Conservation (phyloP, 352 stramenopile genomes). For the Chrysophaeum taylorii region DNA sequence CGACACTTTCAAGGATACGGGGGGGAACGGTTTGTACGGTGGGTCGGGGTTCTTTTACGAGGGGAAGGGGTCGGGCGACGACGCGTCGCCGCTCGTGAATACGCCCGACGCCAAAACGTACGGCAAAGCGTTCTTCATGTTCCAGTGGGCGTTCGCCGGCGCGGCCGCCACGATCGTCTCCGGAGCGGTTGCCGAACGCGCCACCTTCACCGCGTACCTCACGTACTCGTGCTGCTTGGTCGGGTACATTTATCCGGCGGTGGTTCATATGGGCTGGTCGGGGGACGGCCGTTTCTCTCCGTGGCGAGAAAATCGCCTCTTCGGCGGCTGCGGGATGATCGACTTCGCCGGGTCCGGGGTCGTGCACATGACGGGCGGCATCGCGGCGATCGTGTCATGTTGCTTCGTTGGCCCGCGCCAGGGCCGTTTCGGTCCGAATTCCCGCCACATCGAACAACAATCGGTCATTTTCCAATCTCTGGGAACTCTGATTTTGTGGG, state of each 20-base stretch:
- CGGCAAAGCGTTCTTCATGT: constrained; percentile 27
- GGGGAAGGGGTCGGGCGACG: constrained; percentile 7
- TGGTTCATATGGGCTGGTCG: constrained; percentile 32
- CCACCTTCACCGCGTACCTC: constrained; percentile 33
- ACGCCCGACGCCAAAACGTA: neutral
- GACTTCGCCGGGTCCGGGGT: constrained; percentile 59
- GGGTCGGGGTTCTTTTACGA: constrained; percentile 22
- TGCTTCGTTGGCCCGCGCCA: constrained; percentile 48
- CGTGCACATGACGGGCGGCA: constrained; percentile 56
- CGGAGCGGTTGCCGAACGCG: constrained; percentile 35
- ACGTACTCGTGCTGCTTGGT: constrained; percentile 20
- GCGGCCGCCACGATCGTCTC: constrained; percentile 32
- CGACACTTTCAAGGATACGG: constrained; percentile 17
- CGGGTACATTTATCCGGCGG: constrained; percentile 26
- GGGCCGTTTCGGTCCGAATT: constrained; percentile 51
- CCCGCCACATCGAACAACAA: constrained; percentile 22
- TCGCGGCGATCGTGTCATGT: constrained; percentile 46
- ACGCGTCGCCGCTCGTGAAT: neutral
- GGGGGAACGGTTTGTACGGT: constrained; percentile 28
- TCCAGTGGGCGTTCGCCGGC: constrained; percentile 40
- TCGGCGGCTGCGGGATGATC: constrained; percentile 41
- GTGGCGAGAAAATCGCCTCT: constrained; percentile 21
- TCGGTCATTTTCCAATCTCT: constrained; percentile 36
- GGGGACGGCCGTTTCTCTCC: constrained; percentile 38
- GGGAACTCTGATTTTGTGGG: constrained; percentile 24